Evolutionary conservation across 2,329 filamentous ascomycete genomes (phyloP), one percentile per base, ranked within the genome.

Genomic region (Hypoxylon sp.): DNA sequence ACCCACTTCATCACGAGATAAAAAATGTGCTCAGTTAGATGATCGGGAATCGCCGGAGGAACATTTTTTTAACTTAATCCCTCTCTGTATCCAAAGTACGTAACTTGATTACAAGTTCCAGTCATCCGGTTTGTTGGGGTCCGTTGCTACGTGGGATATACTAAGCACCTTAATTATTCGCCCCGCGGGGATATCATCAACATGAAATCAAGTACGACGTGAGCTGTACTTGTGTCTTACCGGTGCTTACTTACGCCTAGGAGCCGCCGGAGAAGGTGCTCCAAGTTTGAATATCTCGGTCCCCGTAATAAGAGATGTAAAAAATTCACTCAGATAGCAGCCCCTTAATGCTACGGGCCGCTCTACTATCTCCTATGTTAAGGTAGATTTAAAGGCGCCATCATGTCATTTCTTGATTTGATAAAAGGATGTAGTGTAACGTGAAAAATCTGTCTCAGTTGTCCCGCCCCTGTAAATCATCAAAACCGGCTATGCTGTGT

Each of bases 141-240:
- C 23, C 38, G 51, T 65, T 62, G 49, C 50, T 30, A 60, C 67
- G 61, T 55, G 46, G 34, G 36, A 45, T 63, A 57, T 34, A 60
- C 64, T 70, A 68, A 70, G 68, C 60, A 70, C 68, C 34, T 56
- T 68, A 68, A 68, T 43, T 68, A 68, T 68, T 64, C 65, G 61
- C 68, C 58, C 65, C 59, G 56, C 68, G 68, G 65, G 60, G 65
- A 63, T 67, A 60, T 55, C 56, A 30, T 60, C 63, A 46, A 57
- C 53, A 45, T 34, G 38, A 43, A 46, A 60, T 45, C 61, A 32
- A 46, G 25, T 32, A 13, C 23, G 23, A 14, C 43, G 38, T 34
- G 19, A 30, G 36, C 30, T 46, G 63, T 51, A 38, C 43, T 51
- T 36, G 34, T 56, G 45, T 49, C 32, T 45, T 13, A 14, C 49